Evolutionary conservation across 805 yeast genomes (phyloP), one percentile per base, ranked within the genome.

Genomic region (Nakazawaea pomicola): DNA sequence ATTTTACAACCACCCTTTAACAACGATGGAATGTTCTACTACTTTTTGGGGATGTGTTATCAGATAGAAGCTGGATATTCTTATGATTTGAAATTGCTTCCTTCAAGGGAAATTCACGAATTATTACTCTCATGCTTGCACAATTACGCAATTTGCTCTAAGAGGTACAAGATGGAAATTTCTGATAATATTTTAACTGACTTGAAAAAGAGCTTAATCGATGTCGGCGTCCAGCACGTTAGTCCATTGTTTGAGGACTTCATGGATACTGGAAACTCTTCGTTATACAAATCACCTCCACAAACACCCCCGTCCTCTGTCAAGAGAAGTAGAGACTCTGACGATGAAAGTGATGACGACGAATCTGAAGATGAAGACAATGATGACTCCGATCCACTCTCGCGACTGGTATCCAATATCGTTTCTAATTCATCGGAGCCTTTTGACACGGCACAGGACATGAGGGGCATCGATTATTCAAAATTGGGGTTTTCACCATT

Each of bases 1-100:
- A 43, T 64, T 18, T 58, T 71, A 38, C 59, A 60, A 36, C 70
- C 70, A 6, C 78, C 78, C 1, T 71, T 58, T 46, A 56, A 54
- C 33, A 46, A 46, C 4, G 74, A 72, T 38, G 74, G 74, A 1
- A 55, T 52, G n/a, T 55, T 69, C 21, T 57, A 58, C 33, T 72
- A 62, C 48, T 46, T 70, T 27, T 37, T 54, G 36, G 66, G 43
- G 3, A 35, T 56, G 38, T 48, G 48, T 39, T 46, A 49, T 17
- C 47, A 51, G 21, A 28, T 56, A 8, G 53, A 56, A 41, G 49
- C 48, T 2, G 15, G 47, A 23, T 49, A 53, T 28, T 12, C 39
- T 23, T 46, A 38, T 31, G 29, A 29, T 15, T 11, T 27, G 30
- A 16, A 38, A 16, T 9, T 20, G 7, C 9, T 11, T 3, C 14